Evolutionary conservation across 2,329 filamentous ascomycete genomes (phyloP).

Genomic region (Xylaria sp.): DNA sequence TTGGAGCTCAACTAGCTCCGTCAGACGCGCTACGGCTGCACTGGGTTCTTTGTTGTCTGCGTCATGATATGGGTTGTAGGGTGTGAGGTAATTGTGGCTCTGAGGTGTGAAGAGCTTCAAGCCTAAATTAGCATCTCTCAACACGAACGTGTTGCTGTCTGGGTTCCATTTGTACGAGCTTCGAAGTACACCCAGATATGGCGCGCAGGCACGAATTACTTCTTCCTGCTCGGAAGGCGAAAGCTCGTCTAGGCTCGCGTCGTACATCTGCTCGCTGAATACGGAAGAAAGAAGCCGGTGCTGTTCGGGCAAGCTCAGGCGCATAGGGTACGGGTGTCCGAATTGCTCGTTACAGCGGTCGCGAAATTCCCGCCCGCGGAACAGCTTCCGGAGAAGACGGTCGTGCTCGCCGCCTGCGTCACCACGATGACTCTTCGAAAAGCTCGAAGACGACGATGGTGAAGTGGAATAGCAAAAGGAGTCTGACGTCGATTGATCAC

Average conservation of each 20-base stretch:
- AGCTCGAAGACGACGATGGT: background rate
- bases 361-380: background rate
- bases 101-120: too few relatives aligned
- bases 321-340: background rate
- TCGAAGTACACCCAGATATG: background rate
- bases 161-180: slow-evolving; percentile 6
- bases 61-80: too few relatives aligned
- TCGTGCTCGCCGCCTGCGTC: slow-evolving; percentile 15
- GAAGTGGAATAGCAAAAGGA: background rate
- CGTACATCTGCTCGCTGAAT: slow-evolving; percentile 17
- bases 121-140: background rate
- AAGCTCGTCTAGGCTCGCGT: background rate
- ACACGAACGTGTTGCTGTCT: background rate
- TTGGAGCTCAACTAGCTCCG: background rate
- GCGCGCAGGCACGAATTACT: background rate
- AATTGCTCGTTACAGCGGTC: background rate
- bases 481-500: background rate
- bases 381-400: slow-evolving; percentile 9
- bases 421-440: background rate
- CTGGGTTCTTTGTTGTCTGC: background rate
- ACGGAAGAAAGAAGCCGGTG: background rate
- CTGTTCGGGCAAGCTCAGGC: background rate
- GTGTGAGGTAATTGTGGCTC: too few relatives aligned
- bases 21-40: background rate
- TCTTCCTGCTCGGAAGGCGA: background rate